Evolutionary conservation across 371 early-diverging fungal species (phyloP).

Genomic region (Mortierella sp.): DNA sequence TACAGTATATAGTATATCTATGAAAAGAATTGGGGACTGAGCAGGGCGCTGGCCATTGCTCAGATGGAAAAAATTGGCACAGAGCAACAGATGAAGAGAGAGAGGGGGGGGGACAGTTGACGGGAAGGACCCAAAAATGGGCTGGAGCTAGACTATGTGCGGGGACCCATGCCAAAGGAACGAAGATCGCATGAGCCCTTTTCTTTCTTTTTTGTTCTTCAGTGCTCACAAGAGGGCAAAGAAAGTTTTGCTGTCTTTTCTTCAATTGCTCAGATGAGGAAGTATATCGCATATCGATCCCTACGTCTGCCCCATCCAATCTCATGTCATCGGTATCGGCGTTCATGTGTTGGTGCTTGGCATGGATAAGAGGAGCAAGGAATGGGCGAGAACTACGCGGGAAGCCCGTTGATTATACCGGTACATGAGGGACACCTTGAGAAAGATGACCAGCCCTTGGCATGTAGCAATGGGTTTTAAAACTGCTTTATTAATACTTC

Average conservation of each 20-base stretch:
- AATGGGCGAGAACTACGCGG: too few relatives aligned
- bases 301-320: neutral
- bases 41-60: too few relatives aligned
- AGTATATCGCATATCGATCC: neutral
- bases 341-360: neutral
- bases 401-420: too few relatives aligned
- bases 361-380: neutral
- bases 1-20: neutral
- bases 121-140: constrained; percentile 10
- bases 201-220: constrained; percentile 22
- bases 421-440: too few relatives aligned
- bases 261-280: constrained; percentile 1
- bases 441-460: too few relatives aligned
- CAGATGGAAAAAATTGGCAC: too few relatives aligned
- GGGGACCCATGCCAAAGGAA: constrained; percentile 30
- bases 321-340: neutral
- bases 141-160: constrained; percentile 36
- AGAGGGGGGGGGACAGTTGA: neutral
- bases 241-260: constrained; percentile 11
- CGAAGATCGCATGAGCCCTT: constrained; percentile 46
- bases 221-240: constrained; percentile 33
- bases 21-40: too few relatives aligned
- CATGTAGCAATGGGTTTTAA: too few relatives aligned
- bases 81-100: too few relatives aligned
- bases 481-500: too few relatives aligned